Conservation (phyloP, 768 basidiomycete genomes). For the Trametes punicea region DNA sequence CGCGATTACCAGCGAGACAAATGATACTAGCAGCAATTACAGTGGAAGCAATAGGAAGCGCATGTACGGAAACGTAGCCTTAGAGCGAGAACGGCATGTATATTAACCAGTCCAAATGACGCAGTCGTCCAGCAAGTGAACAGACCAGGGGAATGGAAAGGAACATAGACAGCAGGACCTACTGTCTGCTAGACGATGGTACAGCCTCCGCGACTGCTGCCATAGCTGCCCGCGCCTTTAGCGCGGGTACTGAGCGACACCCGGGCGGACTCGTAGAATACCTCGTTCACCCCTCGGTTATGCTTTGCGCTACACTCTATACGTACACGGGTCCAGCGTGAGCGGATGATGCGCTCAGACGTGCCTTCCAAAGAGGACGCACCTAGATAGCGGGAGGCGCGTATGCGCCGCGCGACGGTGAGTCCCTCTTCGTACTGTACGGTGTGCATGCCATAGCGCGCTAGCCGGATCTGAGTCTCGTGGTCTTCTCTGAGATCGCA, state of each 20-base stretch:
- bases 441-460: conserved; percentile 63
- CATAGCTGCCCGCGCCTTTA: conserved; percentile 52
- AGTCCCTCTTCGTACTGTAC: conserved; percentile 94
- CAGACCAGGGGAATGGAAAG: not conserved
- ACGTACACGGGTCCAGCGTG: not conserved
- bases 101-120: conserved; percentile 7
- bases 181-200: conserved; percentile 32
- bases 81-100: not conserved
- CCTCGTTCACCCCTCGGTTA: conserved; percentile 90
- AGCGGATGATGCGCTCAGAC: not conserved
- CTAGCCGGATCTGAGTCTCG: conserved; percentile 65
- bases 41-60: not conserved
- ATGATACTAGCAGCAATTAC: not conserved
- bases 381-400: conserved; percentile 92
- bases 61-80: not conserved
- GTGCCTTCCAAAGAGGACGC: conserved; percentile 20
- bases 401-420: conserved; percentile 83
- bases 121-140: conserved; percentile 8
- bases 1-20: not conserved
- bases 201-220: conserved; percentile 39
- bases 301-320: conserved; percentile 97
- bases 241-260: conserved; percentile 74
- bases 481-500: conserved; percentile 92
- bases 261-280: conserved; percentile 88
- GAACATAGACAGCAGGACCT: no score